Percentiles rank a stretch among this genome's conserved stretches.
Conservation (phyloP, 2,329 filamentous ascomycete genomes). For the Calonectria honghensis region DNA sequence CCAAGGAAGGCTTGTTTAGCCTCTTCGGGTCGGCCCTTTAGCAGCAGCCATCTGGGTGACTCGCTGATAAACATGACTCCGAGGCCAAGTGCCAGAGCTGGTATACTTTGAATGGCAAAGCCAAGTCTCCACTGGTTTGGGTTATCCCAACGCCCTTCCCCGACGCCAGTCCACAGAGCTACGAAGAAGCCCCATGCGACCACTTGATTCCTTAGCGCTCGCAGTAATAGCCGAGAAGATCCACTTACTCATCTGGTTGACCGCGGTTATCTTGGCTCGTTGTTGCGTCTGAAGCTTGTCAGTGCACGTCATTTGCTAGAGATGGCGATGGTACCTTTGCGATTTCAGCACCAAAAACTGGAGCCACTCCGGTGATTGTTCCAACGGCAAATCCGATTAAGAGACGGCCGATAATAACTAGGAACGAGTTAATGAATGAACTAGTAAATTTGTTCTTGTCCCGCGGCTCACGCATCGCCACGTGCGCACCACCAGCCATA, state of each 20-base stretch:
- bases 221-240: accelerated
- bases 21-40: slow-evolving; percentile 61
- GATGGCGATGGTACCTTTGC: slow-evolving; percentile 58
- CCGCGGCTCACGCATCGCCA: slow-evolving; percentile 61
- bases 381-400: slow-evolving; percentile 63
- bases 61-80: slow-evolving; percentile 61
- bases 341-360: slow-evolving; percentile 64
- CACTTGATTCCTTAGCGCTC: slow-evolving; percentile 54
- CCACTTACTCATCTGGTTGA: slow-evolving; percentile 64
- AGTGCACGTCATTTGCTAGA: not conserved
- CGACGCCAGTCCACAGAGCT: slow-evolving; percentile 63
- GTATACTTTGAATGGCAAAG: slow-evolving; percentile 61
- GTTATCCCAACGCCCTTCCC: slow-evolving; percentile 62
- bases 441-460: accelerated
- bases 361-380: slow-evolving; percentile 64
- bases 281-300: slow-evolving; percentile 56
- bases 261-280: slow-evolving; percentile 62
- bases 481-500: slow-evolving; percentile 64
- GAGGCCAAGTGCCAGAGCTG: slow-evolving; percentile 58
- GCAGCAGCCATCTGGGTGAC: slow-evolving; percentile 61
- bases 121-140: slow-evolving; percentile 63
- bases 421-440: not conserved
- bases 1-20: slow-evolving; percentile 58
- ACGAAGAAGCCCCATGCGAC: slow-evolving; percentile 65
- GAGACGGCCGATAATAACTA: slow-evolving; percentile 62